Percentiles rank a stretch among this genome's conserved stretches.
These are phyloP conservation scores for Senecio squalidus DNA, from an alignment of 140 eudicot species.

Conservation along the genomic window DNA sequence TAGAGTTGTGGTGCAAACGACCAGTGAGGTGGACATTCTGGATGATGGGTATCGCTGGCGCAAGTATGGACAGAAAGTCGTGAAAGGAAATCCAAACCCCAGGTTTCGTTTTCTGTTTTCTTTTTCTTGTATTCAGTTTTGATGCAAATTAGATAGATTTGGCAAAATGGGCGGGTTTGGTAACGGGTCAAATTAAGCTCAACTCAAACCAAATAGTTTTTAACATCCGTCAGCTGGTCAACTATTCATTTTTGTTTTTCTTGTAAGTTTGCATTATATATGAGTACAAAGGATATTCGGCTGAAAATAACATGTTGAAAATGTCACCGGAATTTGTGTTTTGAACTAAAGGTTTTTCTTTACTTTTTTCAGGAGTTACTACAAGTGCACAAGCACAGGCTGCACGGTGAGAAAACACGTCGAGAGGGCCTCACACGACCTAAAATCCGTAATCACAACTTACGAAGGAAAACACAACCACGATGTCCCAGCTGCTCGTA, in stretches of 20 bases:
- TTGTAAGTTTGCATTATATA: too few relatives aligned
- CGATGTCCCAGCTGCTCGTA: conserved; percentile 88
- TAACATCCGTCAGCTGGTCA: too few relatives aligned
- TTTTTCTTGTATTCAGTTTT: not conserved
- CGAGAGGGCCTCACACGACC: conserved; percentile 84
- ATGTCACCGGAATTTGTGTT: not conserved
- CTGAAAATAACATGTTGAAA: conserved; percentile 24
- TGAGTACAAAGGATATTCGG: too few relatives aligned
- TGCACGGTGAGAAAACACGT: conserved; percentile 89
- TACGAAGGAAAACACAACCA: conserved; percentile 95
- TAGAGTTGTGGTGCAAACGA: conserved; percentile 88
- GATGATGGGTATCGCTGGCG: conserved; percentile 97
- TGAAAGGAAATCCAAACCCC: conserved; percentile 94
- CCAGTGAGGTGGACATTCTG: conserved; percentile 90
- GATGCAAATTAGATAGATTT: not conserved
- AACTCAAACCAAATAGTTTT: not conserved
- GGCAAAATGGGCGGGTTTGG: not conserved
- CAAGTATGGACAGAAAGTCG: conserved; percentile 90
- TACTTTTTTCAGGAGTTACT: conserved; percentile 67
- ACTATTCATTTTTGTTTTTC: not conserved
- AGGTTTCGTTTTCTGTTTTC: conserved; percentile 37
- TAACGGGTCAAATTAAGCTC: not conserved
- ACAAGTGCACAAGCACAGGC: conserved; percentile 89
- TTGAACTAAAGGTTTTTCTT: not conserved
- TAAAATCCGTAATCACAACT: conserved; percentile 83